phyloP scores from a whole-genome alignment of 2,329 filamentous ascomycete genomes.

The Botryotinia calthae region DNA sequence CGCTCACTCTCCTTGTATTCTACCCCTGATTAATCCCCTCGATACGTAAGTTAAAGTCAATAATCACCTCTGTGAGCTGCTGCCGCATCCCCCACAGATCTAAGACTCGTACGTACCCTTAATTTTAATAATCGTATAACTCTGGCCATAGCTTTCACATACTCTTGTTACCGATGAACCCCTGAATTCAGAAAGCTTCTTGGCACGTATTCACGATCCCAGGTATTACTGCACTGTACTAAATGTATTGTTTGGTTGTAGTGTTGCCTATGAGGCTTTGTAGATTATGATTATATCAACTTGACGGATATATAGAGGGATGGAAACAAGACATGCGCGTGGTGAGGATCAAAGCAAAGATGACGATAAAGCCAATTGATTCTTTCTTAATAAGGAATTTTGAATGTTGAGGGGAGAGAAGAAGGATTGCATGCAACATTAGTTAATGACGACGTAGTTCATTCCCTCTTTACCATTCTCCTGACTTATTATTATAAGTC shows the following conservation, averaged over 20 bases:
- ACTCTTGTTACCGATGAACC: constrained; percentile 30
- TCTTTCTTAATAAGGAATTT: constrained; percentile 32
- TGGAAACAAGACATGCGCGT: constrained; percentile 52
- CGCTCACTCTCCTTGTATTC: background rate
- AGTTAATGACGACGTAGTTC: constrained; percentile 37
- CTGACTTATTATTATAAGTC: constrained; percentile 38
- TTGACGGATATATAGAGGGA: constrained; percentile 53
- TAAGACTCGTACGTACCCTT: constrained; percentile 14
- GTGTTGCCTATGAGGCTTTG: constrained; percentile 48
- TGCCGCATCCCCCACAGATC: constrained; percentile 24
- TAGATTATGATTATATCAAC: constrained; percentile 47
- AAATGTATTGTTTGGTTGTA: background rate
- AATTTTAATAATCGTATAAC: constrained; percentile 23
- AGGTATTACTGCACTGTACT: constrained; percentile 30
- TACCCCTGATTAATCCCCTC: background rate
- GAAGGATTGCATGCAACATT: constrained; percentile 51
- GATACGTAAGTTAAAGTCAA: constrained; percentile 32
- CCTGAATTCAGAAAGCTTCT: constrained; percentile 39
- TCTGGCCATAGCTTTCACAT: constrained; percentile 27
- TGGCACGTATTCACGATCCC: constrained; percentile 39
- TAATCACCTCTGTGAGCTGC: constrained; percentile 38
- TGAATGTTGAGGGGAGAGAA: constrained; percentile 47
- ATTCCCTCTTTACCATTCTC: constrained; percentile 39
- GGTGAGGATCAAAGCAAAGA: constrained; percentile 23
- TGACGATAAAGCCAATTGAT: background rate